These are phyloP conservation scores for Kalmanozyma brasiliensis DNA, from an alignment of 1,284 basidiomycete genomes.

Conservation along the genomic window DNA sequence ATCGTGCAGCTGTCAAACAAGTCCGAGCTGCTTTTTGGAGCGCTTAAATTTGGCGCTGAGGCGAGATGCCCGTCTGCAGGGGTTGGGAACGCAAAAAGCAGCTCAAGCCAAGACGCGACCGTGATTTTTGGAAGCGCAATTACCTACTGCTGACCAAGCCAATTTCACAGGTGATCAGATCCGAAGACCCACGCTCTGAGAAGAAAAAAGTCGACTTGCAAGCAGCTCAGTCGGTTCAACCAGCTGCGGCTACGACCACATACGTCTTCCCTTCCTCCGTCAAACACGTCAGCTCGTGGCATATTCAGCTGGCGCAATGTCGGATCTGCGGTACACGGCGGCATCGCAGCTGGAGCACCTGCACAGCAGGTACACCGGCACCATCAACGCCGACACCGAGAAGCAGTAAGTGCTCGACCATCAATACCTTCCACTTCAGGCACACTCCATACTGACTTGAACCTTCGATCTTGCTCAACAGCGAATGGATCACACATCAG, in stretches of 20 bases:
- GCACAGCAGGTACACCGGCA: slow-evolving; percentile 94
- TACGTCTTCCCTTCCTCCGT: slow-evolving; percentile 3
- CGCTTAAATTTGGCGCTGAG: slow-evolving; percentile 1
- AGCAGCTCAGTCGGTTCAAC: not conserved
- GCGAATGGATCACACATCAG: slow-evolving; percentile 97
- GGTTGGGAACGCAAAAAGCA: slow-evolving; percentile 36
- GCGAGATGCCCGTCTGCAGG: slow-evolving; percentile 12
- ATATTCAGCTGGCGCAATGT: slow-evolving; percentile 18
- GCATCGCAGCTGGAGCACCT: slow-evolving; percentile 70
- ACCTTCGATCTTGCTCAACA: slow-evolving; percentile 66
- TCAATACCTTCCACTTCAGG: too few relatives aligned
- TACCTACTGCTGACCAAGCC: slow-evolving; percentile 6
- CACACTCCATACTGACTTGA: slow-evolving; percentile 8
- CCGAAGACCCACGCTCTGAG: too few relatives aligned
- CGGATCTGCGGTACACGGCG: slow-evolving; percentile 46
- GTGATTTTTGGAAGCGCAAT: not conserved
- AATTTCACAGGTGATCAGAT: slow-evolving; percentile 7
- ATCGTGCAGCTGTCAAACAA: slow-evolving; percentile 41
- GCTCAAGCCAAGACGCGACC: slow-evolving; percentile 3
- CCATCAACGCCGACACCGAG: slow-evolving; percentile 69
- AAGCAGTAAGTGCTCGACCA: slow-evolving; percentile 66
- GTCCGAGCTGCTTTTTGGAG: slow-evolving; percentile 22
- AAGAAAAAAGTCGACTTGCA: not conserved
- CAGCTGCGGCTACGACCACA: not conserved
- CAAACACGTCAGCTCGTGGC: not conserved